A percentile compares a stretch with the other conserved stretches of the same genome.
These are phyloP conservation scores for Candida sakaeoensis DNA, from an alignment of 805 yeast genomes.

Conservation along the genomic window DNA sequence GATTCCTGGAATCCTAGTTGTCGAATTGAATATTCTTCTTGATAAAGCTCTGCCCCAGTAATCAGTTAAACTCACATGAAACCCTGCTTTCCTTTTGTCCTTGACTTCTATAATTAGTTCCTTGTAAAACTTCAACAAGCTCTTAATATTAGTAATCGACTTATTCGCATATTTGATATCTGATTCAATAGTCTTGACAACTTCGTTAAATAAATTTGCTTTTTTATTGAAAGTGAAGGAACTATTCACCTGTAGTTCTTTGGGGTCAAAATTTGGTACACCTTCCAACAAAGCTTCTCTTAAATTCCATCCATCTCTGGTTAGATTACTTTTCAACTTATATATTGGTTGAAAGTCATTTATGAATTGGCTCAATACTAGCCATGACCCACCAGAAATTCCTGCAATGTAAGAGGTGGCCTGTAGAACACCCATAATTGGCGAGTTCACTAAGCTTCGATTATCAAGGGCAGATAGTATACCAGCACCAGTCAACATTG, in stretches of 20 bases:
- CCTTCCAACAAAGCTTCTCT: conserved; percentile 52
- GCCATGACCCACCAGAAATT: conserved; percentile 73
- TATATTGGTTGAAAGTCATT: conserved; percentile 28
- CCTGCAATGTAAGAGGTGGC: conserved; percentile 57
- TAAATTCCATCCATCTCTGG: conserved; percentile 37
- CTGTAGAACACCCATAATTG: conserved; percentile 52
- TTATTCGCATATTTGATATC: background rate
- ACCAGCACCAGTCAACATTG: conserved; percentile 61
- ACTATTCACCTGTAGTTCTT: background rate
- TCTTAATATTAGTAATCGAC: conserved; percentile 5
- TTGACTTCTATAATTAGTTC: conserved; percentile 52
- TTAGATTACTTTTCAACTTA: conserved; percentile 2
- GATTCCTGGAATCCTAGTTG: conserved; percentile 29
- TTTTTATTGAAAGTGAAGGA: background rate
- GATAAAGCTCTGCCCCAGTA: conserved; percentile 66
- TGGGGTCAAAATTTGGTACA: conserved; percentile 48
- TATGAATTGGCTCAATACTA: conserved; percentile 44
- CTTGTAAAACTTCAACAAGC: conserved; percentile 45
- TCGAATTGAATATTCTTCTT: conserved; percentile 39
- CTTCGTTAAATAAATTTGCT: background rate
- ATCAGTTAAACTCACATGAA: conserved; percentile 57
- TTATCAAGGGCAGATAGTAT: conserved; percentile 48
- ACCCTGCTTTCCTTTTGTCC: conserved; percentile 50
- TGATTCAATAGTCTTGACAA: background rate
- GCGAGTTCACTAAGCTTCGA: conserved; percentile 33